Evolutionary conservation across 805 yeast species (phyloP).

Genomic region (Candida multigemmis): DNA sequence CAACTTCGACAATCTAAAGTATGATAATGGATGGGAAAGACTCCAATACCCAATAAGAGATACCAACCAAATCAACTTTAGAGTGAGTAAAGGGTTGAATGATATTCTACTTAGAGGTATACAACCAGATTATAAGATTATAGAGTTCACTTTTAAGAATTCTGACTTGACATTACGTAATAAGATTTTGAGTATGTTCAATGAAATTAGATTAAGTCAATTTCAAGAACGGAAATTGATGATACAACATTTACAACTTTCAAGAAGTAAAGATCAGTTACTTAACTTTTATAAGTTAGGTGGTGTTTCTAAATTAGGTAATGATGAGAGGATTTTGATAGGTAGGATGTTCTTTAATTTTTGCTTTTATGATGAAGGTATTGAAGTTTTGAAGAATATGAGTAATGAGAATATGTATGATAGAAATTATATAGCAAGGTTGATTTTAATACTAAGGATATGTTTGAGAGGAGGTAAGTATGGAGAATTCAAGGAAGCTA

Average conservation of each 20-base stretch:
- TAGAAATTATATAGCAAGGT: constrained; percentile 14
- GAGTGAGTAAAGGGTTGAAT: constrained; percentile 22
- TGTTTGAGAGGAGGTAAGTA: constrained; percentile 10
- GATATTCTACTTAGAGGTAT: constrained; percentile 24
- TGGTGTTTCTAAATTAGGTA: no score
- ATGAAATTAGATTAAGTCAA: constrained; percentile 1
- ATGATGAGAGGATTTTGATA: constrained; percentile 18
- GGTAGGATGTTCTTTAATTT: constrained; percentile 21
- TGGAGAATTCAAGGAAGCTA: constrained; percentile 7
- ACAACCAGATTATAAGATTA: constrained; percentile 21
- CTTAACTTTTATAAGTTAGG: constrained; percentile 8
- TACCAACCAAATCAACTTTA: constrained; percentile 16
- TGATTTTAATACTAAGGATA: constrained; percentile 16
- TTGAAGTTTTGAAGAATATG: constrained; percentile 12
- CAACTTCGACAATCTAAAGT: neutral
- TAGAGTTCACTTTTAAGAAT: constrained; percentile 21
- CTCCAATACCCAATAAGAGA: constrained; percentile 6
- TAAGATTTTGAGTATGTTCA: neutral
- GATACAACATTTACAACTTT: constrained; percentile 11
- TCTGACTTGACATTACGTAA: constrained; percentile 9
- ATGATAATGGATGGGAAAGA: constrained; percentile 1
- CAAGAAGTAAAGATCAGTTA: constrained; percentile 10
- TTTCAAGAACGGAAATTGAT: no score
- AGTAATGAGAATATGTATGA: constrained; percentile 14
- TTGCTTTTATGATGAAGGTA: constrained; percentile 13